Conservation (phyloP, 306 rosid genomes). For the Leucaena leucocephala region DNA sequence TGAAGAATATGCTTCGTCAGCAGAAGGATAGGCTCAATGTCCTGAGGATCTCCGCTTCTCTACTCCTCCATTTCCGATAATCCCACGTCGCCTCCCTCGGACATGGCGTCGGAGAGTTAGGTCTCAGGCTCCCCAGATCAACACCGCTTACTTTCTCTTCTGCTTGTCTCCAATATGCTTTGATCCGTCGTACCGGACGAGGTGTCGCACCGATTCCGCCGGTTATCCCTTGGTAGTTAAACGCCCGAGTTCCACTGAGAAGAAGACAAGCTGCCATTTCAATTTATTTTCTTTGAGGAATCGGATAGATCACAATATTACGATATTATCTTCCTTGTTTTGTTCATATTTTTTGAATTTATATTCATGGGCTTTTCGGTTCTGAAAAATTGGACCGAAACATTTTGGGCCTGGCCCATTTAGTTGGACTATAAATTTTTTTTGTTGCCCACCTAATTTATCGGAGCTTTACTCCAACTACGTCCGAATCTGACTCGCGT, state of each 20-base stretch:
- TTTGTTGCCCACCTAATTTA: no score
- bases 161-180: conserved; percentile 35
- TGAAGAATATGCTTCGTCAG: conserved; percentile 64
- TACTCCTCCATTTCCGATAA: conserved; percentile 55
- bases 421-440: not conserved
- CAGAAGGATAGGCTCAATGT: conserved; percentile 54
- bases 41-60: conserved; percentile 60
- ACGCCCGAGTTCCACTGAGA: conserved; percentile 26
- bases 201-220: conserved; percentile 18
- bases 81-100: conserved; percentile 23
- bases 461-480: no score
- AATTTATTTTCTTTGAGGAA: not conserved
- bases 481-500: no score
- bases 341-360: not conserved
- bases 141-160: conserved; percentile 30
- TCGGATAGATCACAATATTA: not conserved
- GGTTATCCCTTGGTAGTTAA: conserved; percentile 28
- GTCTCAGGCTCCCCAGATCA: conserved; percentile 17
- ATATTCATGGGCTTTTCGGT: not conserved
- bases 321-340: not conserved
- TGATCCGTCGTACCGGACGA: conserved; percentile 39
- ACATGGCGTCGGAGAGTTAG: conserved; percentile 12
- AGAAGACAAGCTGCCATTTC: conserved; percentile 1
- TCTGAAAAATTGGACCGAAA: not conserved
- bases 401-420: not conserved